Evolutionary conservation across 108 stramenopile genomes (phyloP).

Genomic region (Phaeodactylum tricornutum): DNA sequence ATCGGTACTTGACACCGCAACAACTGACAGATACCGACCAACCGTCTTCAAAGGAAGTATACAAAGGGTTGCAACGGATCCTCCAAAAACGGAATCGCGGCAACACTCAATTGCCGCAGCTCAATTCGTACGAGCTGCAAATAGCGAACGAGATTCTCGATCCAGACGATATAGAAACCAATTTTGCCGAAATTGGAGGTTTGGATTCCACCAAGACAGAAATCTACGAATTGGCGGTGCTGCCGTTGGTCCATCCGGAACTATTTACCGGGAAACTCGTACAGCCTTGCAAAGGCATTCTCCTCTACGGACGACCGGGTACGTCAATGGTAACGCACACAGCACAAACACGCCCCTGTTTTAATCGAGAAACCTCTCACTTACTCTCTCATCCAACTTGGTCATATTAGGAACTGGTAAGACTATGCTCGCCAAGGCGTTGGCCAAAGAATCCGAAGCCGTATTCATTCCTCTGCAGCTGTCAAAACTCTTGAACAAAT

Average conservation of each 20-base stretch:
- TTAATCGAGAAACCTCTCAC: background rate
- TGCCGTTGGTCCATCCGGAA: slow-evolving; percentile 87
- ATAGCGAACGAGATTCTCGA: slow-evolving; percentile 81
- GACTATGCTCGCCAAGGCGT: slow-evolving; percentile 96
- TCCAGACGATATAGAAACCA: slow-evolving; percentile 43
- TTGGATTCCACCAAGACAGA: slow-evolving; percentile 79
- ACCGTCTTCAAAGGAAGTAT: background rate
- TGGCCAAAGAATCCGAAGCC: slow-evolving; percentile 92
- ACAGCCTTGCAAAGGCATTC: slow-evolving; percentile 79
- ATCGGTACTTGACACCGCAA: too few species aligned
- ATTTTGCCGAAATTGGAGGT: slow-evolving; percentile 86
- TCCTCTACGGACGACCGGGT: slow-evolving; percentile 86
- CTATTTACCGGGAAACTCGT: slow-evolving; percentile 60
- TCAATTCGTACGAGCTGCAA: slow-evolving; percentile 56
- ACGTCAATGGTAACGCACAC: too few species aligned
- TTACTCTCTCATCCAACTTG: slow-evolving; percentile 1
- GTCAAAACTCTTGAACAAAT: slow-evolving; percentile 90
- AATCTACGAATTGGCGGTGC: slow-evolving; percentile 84
- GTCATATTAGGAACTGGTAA: too few species aligned
- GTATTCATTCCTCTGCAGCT: slow-evolving; percentile 91
- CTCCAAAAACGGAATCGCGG: slow-evolving; percentile 11
- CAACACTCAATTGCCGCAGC: background rate
- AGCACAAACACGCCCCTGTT: too few species aligned
- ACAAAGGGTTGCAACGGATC: slow-evolving; percentile 20
- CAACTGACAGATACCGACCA: too few species aligned